Evolutionary conservation across 352 stramenopile genomes (phyloP).

Genomic region (Phytophthora podocarpi): DNA sequence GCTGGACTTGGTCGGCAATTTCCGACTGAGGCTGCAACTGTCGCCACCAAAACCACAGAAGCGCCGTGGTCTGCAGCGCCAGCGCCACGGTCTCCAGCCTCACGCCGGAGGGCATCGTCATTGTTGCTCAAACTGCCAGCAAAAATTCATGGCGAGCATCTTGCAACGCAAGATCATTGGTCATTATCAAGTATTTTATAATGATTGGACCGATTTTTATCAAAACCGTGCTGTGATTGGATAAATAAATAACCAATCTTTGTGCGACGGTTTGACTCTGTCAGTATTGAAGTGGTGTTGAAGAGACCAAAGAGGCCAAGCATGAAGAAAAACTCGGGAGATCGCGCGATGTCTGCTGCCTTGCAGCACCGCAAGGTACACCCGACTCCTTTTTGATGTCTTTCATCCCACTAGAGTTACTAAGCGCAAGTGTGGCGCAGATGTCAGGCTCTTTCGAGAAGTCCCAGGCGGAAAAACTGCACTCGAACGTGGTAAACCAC

Average conservation of each 20-base stretch:
- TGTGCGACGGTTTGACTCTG: neutral
- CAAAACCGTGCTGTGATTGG: slow-evolving; percentile 28
- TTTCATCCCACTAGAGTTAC: neutral
- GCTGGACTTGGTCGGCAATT: neutral
- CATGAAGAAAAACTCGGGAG: slow-evolving; percentile 47
- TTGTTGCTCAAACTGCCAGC: slow-evolving; percentile 14
- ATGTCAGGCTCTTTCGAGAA: slow-evolving; percentile 49
- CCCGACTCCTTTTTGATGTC: neutral
- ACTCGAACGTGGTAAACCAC: slow-evolving; percentile 38
- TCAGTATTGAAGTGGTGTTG: slow-evolving; percentile 10
- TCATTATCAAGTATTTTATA: slow-evolving; percentile 4
- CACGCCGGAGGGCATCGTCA: slow-evolving; percentile 19
- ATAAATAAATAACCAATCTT: slow-evolving; percentile 20
- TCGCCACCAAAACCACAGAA: slow-evolving; percentile 38
- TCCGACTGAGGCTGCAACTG: slow-evolving; percentile 1
- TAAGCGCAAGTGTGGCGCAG: slow-evolving; percentile 16
- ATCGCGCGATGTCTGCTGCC: slow-evolving; percentile 49
- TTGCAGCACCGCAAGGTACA: slow-evolving; percentile 63
- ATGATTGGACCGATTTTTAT: slow-evolving; percentile 1
- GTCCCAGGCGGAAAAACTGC: slow-evolving; percentile 39
- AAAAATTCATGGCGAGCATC: slow-evolving; percentile 27
- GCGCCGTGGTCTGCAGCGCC: slow-evolving; percentile 32
- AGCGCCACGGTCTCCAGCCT: slow-evolving; percentile 35
- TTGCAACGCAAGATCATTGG: slow-evolving; percentile 21
- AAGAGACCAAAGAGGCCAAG: slow-evolving; percentile 13